These are phyloP conservation scores for Epichloe elymi DNA, from an alignment of 2,329 filamentous ascomycete genomes.

Conservation along the genomic window DNA sequence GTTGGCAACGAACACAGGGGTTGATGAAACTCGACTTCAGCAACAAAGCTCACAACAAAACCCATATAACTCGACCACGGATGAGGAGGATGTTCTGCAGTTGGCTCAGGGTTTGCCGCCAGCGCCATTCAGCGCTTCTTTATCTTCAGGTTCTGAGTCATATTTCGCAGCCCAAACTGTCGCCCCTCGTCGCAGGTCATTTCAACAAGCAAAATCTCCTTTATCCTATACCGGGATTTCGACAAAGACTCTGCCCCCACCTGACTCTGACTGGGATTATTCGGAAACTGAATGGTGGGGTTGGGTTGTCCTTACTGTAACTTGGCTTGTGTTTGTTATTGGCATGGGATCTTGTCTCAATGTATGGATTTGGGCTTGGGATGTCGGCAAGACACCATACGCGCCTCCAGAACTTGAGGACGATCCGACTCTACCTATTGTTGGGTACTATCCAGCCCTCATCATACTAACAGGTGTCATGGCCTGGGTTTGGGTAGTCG, in stretches of 20 bases:
- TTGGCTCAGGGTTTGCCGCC: conserved; percentile 39
- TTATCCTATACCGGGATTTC: conserved; percentile 42
- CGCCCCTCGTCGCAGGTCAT: conserved; percentile 33
- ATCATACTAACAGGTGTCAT: conserved; percentile 90
- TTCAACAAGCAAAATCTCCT: conserved; percentile 45
- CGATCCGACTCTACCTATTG: conserved; percentile 85
- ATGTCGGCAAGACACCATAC: conserved; percentile 91
- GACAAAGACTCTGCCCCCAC: conserved; percentile 30
- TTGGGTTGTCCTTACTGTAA: conserved; percentile 80
- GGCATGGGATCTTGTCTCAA: conserved; percentile 94
- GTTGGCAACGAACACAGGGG: conserved; percentile 9
- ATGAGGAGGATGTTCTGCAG: conserved; percentile 67
- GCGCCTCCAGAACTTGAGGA: conserved; percentile 91
- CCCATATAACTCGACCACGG: conserved; percentile 52
- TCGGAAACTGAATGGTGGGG: conserved; percentile 96
- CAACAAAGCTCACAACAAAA: conserved; percentile 13
- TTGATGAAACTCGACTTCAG: conserved; percentile 6
- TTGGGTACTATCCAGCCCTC: conserved; percentile 91
- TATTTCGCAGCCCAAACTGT: conserved; percentile 39
- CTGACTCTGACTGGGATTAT: conserved; percentile 67
- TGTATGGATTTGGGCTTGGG: conserved; percentile 98
- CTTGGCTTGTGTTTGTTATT: conserved; percentile 91
- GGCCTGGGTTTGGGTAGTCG: conserved; percentile 97
- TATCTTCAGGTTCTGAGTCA: conserved; percentile 48
- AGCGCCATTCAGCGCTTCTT: conserved; percentile 26